Evolutionary conservation across 2,329 filamentous ascomycete species (phyloP), one percentile per base, ranked within the genome.

Genomic region (Paecilomyces fulvus): DNA sequence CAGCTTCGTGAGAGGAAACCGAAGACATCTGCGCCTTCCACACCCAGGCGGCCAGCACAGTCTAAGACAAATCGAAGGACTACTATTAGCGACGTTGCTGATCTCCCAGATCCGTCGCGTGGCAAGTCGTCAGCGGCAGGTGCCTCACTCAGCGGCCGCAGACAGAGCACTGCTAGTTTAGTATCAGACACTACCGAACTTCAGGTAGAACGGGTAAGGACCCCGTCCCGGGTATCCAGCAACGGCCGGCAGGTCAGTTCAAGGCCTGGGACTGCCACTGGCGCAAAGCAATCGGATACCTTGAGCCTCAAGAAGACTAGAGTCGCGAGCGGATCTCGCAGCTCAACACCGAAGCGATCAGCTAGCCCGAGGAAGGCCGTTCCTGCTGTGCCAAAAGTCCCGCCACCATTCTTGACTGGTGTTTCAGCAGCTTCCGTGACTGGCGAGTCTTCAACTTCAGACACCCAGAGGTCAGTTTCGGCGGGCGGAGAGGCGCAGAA

Each of bases 1-100:
- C 85, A 90, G 59, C 76, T 94, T 54, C 83, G 91, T 30, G 85
- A 87, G 56, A 83, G 90, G 59, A 90, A 87, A 67, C 66, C 75
- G 10, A 80, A 76, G 58, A 65, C 69, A 1, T 67, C 71, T 0
- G 61, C 65, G 1, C 75, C 76, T 11, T 70, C 78, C 7, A 85
- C 79, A 54, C 74, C 81, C 3, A 74, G 80, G 52, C 78, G 79
- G 37, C 75, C 79, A 20, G 64, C 73, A 4, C 74, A 28, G 25
- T 28, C 75, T 56, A 77, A 75, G 60, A 64, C 69, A 55, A 79
- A 74, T 60, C 80, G 87, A 30, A 77, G 87, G 55, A 86, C 78
- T 59, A 90, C 86, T 0, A 80, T 87, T 49, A 80, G 79, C 28
- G 80, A 80, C 28, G 69, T 80, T 1, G 70, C 74, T n/a, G 74